Base-by-base conservation (phyloP, 345 rosid species). In the Geranium rotundifolium region DNA sequence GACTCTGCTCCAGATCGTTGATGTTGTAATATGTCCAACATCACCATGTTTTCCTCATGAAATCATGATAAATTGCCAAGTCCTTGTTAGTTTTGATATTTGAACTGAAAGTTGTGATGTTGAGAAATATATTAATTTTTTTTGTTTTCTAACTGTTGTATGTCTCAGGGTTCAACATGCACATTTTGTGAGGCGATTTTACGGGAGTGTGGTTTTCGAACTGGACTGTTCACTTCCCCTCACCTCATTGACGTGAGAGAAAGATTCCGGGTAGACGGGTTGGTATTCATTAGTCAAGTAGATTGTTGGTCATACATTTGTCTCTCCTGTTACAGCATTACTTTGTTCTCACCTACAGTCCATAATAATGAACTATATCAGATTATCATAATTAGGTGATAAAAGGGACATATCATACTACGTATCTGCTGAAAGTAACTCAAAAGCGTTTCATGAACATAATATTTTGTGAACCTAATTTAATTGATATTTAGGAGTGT, bases 231-330 rank as follows among this genome's bases (percentile, higher is more conserved):
- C 80, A 91, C 82, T 57, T 91, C 97, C 46, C 97, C 97, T 46
- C 96, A 91, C 77, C 78, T 91, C 56, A 84, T 91, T 73, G 97
- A 91, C 74, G 96, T 88, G 69, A 79, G 97, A 77, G 97, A 91
- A 74, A 81, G 97, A 79, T 83, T 86, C 59, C 87, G 82, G 17
- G 56, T 91, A 59, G 76, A 88, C 58, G 96, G 97, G 96, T 91
- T 69, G 77, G 95, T 78, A 41, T 41, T 41, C 12, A 9, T 41
- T 5, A 41, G 1, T 41, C 50, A 41, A 31, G 37, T 31, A 31
- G 4, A 49, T 70, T 65, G 39, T 30, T 17, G 58, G 59, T 63
- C 19, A 37, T 9, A 58, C 49, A 19, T n/a, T 18, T 55, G 29
- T 19, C 19, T 4, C 54, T 56, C 41, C 14, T 57, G 6, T 13